These are phyloP conservation scores for Suillus alpinus DNA, from an alignment of 768 basidiomycete species.

Conservation along the genomic window DNA sequence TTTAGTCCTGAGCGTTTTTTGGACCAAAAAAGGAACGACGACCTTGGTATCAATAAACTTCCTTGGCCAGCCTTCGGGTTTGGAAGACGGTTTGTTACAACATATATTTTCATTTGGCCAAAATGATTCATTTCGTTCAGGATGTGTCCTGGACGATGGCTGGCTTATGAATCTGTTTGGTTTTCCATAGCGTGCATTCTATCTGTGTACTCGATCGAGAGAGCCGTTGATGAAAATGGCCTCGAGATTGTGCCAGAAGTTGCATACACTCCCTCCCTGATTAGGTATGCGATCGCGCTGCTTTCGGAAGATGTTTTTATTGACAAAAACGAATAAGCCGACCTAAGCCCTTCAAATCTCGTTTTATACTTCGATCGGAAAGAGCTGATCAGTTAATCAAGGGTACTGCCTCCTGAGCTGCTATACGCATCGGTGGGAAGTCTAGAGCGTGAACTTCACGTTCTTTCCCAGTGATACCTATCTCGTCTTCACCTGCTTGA, in stretches of 20 bases:
- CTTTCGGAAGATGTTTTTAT: neutral
- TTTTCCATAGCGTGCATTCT: constrained; percentile 41
- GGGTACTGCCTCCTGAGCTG: constrained; percentile 2
- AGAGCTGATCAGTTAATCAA: constrained; percentile 30
- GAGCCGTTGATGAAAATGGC: constrained; percentile 32
- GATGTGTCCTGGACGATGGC: constrained; percentile 43
- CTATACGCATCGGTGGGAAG: neutral
- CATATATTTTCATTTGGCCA: neutral
- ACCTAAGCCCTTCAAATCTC: constrained; percentile 41
- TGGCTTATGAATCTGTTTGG: constrained; percentile 44
- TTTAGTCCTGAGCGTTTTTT: constrained; percentile 40
- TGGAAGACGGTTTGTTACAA: constrained; percentile 33
- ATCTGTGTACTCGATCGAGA: constrained; percentile 37
- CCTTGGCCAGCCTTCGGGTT: constrained; percentile 41
- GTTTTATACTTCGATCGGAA: constrained; percentile 34
- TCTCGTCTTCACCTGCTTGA: neutral
- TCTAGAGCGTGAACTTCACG: neutral
- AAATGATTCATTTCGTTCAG: constrained; percentile 19
- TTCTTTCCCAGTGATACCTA: neutral
- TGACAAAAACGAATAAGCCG: constrained; percentile 25
- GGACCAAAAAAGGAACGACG: constrained; percentile 22
- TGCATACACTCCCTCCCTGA: constrained; percentile 33
- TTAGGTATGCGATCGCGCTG: constrained; percentile 29
- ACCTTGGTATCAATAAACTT: constrained; percentile 31
- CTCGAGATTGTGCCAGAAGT: constrained; percentile 30